Percentiles rank a stretch among this genome's conserved stretches.
Evolutionary conservation across 805 yeast genomes (phyloP).

Genomic region (Candida verbasci): DNA sequence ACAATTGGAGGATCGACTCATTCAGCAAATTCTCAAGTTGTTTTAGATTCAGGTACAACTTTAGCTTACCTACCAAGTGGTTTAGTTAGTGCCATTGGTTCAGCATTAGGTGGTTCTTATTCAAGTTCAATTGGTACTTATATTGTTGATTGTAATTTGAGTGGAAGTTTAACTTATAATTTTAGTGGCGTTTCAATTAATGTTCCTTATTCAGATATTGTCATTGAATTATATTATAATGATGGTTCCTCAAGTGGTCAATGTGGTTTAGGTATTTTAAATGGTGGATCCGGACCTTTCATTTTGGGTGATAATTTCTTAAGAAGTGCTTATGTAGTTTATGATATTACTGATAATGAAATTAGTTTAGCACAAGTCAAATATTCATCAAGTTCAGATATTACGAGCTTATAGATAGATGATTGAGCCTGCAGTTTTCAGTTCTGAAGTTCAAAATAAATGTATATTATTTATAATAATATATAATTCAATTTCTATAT

Average conservation of each 20-base stretch:
- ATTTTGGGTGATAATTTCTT: no score
- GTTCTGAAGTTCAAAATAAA: no score
- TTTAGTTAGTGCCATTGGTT: constrained; percentile 13
- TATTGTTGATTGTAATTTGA: constrained; percentile 32
- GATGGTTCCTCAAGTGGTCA: constrained; percentile 31
- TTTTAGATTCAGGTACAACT: constrained; percentile 25
- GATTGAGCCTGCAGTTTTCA: no score
- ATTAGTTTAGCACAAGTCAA: constrained; percentile 52
- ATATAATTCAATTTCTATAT: no score
- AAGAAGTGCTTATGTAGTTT: constrained; percentile 57
- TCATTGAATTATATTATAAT: constrained; percentile 17
- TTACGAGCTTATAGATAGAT: no score
- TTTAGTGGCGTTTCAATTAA: constrained; percentile 31
- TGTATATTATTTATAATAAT: no score
- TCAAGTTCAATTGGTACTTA: constrained; percentile 37
- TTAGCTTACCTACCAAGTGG: constrained; percentile 34
- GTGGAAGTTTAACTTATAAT: constrained; percentile 14
- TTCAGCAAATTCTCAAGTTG: constrained; percentile 9
- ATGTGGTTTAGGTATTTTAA: constrained; percentile 18
- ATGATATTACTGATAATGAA: constrained; percentile 49
- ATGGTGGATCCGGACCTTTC: constrained; percentile 2
- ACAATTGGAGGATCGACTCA: constrained; percentile 6
- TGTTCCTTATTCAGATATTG: constrained; percentile 7
- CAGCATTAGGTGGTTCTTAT: constrained; percentile 9
- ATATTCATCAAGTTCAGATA: constrained; percentile 13